These are phyloP conservation scores for Colletotrichum destructivum DNA, from an alignment of 2,329 filamentous ascomycete species.

Conservation along the genomic window DNA sequence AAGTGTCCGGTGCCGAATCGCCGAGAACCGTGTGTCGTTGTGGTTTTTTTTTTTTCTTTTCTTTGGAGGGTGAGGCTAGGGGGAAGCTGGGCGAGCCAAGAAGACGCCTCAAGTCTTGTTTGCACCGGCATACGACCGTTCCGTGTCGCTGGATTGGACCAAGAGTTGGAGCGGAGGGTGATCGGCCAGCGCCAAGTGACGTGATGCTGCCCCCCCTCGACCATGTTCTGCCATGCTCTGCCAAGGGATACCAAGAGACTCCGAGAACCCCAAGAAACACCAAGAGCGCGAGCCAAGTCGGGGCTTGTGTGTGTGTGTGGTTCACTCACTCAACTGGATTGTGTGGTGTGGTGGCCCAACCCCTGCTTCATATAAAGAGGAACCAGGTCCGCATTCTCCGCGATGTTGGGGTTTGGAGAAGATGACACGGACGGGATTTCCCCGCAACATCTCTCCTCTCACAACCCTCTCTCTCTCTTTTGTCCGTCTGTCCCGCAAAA, in stretches of 20 bases:
- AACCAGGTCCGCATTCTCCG: slow-evolving; percentile 36
- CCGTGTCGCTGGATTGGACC: slow-evolving; percentile 24
- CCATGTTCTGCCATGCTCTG: not conserved
- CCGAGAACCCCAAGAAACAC: slow-evolving; percentile 5
- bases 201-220: slow-evolving; percentile 5
- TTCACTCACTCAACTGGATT: too few species aligned
- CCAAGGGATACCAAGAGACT: slow-evolving; percentile 1
- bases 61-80: not conserved
- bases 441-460: slow-evolving; percentile 16
- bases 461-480: too few species aligned
- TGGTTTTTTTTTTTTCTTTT: not conserved
- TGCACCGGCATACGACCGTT: slow-evolving; percentile 18
- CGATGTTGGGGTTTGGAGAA: slow-evolving; percentile 34
- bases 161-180: slow-evolving; percentile 21
- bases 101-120: slow-evolving; percentile 27
- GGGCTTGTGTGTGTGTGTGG: not conserved
- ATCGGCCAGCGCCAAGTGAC: slow-evolving; percentile 30
- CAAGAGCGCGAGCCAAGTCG: slow-evolving; percentile 34
- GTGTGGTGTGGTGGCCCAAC: not conserved
- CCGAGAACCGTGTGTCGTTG: not conserved
- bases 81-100: not conserved
- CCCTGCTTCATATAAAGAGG: not conserved
- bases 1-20: not conserved
- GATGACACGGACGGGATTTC: slow-evolving; percentile 5
- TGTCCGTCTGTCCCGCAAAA: not conserved